Conservation (phyloP, 768 basidiomycete species). For the Tricholoma sp. region DNA sequence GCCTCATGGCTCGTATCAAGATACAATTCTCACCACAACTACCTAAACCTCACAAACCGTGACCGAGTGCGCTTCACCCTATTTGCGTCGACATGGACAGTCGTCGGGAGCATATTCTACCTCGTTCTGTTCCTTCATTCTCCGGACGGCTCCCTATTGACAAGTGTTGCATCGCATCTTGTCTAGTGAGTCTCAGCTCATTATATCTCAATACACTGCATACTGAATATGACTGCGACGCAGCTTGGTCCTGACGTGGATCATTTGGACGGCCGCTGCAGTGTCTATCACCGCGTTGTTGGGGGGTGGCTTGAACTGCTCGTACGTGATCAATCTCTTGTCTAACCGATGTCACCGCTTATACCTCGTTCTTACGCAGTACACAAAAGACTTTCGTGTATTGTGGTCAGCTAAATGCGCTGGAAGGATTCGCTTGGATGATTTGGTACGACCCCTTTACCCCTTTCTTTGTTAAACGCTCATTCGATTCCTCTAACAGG, state of each 20-base stretch:
- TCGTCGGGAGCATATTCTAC: constrained; percentile 48
- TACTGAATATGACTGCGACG: neutral
- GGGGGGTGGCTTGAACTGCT: constrained; percentile 69
- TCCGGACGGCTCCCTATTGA: constrained; percentile 43
- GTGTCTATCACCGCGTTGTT: constrained; percentile 63
- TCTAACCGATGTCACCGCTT: neutral
- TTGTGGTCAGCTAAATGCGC: constrained; percentile 73
- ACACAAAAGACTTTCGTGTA: constrained; percentile 47
- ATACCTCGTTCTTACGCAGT: constrained; percentile 11
- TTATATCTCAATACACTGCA: neutral
- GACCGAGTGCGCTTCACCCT: constrained; percentile 64
- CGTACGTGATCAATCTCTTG: constrained; percentile 29
- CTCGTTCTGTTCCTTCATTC: constrained; percentile 50
- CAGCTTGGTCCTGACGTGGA: constrained; percentile 68
- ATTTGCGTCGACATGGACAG: constrained; percentile 72
- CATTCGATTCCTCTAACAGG: constrained; percentile 32
- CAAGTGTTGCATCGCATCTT: constrained; percentile 60
- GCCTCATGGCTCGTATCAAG: constrained; percentile 66
- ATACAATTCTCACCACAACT: constrained; percentile 56
- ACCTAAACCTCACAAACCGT: constrained; percentile 40
- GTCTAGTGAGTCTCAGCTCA: constrained; percentile 46
- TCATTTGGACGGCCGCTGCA: constrained; percentile 73
- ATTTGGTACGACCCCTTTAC: constrained; percentile 45
- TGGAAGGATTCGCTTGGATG: constrained; percentile 73
- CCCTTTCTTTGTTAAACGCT: neutral